Conservation (phyloP, 2,329 filamentous ascomycete species). For the Epicoccum nigrum region DNA sequence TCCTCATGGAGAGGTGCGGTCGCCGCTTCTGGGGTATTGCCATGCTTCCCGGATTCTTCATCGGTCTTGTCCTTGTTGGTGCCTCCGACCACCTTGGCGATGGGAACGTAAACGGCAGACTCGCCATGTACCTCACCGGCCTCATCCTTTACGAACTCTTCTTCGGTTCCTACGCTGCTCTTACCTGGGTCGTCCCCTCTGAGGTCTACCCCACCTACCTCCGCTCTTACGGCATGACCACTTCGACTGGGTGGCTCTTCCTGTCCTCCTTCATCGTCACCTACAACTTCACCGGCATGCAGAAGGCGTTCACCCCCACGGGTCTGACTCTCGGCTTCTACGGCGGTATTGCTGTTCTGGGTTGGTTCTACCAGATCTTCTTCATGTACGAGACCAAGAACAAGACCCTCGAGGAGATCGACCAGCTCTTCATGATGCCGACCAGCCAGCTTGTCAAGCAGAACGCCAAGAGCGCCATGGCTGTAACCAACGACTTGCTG, state of each 20-base stretch:
- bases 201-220: slow-evolving; percentile 77
- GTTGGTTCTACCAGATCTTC: slow-evolving; percentile 73
- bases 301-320: slow-evolving; percentile 68
- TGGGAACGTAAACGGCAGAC: slow-evolving; percentile 49
- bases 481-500: slow-evolving; percentile 54
- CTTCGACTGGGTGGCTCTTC: slow-evolving; percentile 71
- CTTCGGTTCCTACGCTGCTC: slow-evolving; percentile 45
- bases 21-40: slow-evolving; percentile 76
- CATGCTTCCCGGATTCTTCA: slow-evolving; percentile 74
- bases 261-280: slow-evolving; percentile 74
- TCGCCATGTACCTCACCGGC: slow-evolving; percentile 69
- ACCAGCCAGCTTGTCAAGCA: slow-evolving; percentile 65
- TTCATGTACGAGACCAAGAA: slow-evolving; percentile 81
- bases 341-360: slow-evolving; percentile 72
- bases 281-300: slow-evolving; percentile 76
- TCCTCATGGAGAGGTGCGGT: slow-evolving; percentile 75
- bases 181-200: slow-evolving; percentile 57
- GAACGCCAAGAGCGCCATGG: slow-evolving; percentile 50
- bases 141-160: slow-evolving; percentile 56
- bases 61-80: slow-evolving; percentile 71
- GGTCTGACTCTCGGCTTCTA: slow-evolving; percentile 74
- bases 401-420: slow-evolving; percentile 72
- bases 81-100: slow-evolving; percentile 64
- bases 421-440: slow-evolving; percentile 68
- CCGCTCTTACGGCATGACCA: slow-evolving; percentile 75